Base-by-base conservation (phyloP, 1,284 basidiomycete genomes). In the Papiliotrema terrestris region DNA sequence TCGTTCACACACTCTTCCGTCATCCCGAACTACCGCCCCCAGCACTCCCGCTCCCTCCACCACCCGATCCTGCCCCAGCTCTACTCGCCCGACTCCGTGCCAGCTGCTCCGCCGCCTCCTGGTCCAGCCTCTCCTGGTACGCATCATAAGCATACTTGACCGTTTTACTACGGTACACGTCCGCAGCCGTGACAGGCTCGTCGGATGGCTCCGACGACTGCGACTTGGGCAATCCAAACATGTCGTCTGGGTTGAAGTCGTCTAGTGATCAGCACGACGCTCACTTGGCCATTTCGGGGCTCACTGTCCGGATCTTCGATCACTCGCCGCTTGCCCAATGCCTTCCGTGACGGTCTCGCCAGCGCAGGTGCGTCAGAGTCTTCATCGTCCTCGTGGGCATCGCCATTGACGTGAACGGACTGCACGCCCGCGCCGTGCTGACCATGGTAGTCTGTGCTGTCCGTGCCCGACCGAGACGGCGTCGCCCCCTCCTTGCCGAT, bases 141-240 rank as follows among this genome's bases (percentile, higher is more conserved):
- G 75, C 75, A 55, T 77, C 75, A 58, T 77, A 77, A 23, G 73
- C 73, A 55, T 75, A 77, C 41, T 57, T 59, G 38, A 73, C 52
- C 8, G 72, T 69, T 51, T 70, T 72, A n/a, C 53, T 22, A 14
- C 61, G 51, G 43, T 63, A 62, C n/a, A 69, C 56, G 8, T 63
- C 63, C 57, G 73, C 69, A 20, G 63, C 63, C 2, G 61, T 66
- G 41, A 67, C 45, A 11, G 60, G 62, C 26, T 70, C 65, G 22
- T 68, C 67, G 11, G 66, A 67, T 13, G 20, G 8, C n/a, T 47
- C 42, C 14, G 67, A 60, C 2, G 62, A 48, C 32, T 58, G 37
- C 35, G 56, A 52, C 22, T 57, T 52, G 39, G 38, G 42, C 45
- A 39, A 22, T 25, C 49, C 55, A 49, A 73, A 76, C 63, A 76